These are phyloP conservation scores for Hypoxylon crocopeplum DNA, from an alignment of 495 filamentous ascomycete genomes.

Conservation along the genomic window DNA sequence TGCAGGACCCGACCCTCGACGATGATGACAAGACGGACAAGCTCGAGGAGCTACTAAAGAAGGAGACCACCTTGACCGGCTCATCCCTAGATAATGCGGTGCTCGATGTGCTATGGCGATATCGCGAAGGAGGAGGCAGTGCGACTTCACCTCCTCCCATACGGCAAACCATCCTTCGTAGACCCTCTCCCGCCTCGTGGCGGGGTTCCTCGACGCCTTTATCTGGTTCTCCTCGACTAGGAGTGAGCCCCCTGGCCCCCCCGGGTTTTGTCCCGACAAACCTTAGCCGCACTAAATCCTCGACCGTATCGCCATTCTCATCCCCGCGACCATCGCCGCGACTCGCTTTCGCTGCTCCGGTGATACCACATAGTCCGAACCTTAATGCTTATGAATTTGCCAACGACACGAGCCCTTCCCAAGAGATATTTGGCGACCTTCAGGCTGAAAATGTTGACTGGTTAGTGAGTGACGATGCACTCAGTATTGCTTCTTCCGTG, in stretches of 20 bases:
- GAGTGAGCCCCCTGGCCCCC: conserved; percentile 79
- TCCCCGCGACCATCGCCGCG: conserved; percentile 94
- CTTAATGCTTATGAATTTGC: conserved; percentile 92
- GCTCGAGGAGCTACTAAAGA: conserved; percentile 83
- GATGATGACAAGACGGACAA: conserved; percentile 97
- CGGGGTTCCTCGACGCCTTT: conserved; percentile 79
- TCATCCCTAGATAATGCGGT: conserved; percentile 85
- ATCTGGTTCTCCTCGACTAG: conserved; percentile 75
- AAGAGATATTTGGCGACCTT: conserved; percentile 89
- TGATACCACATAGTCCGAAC: conserved; percentile 94
- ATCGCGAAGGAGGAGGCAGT: conserved; percentile 76
- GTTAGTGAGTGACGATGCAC: conserved; percentile 90
- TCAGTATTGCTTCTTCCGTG: conserved; percentile 76
- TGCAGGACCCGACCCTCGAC: conserved; percentile 80
- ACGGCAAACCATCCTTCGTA: conserved; percentile 87
- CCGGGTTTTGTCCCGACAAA: conserved; percentile 81
- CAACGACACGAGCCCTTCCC: conserved; percentile 72
- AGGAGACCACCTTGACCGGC: conserved; percentile 78
- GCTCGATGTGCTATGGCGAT: conserved; percentile 90
- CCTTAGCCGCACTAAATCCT: conserved; percentile 75
- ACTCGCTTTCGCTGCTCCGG: conserved; percentile 85
- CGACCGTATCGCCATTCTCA: conserved; percentile 86
- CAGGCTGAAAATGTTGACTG: conserved; percentile 95
- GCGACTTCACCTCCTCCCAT: conserved; percentile 78
- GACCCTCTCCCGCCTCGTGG: conserved; percentile 93